Evolutionary conservation across 1,139 yeast genomes (phyloP), one percentile per base, ranked within the genome.

Genomic region (Ogataea hybrid): DNA sequence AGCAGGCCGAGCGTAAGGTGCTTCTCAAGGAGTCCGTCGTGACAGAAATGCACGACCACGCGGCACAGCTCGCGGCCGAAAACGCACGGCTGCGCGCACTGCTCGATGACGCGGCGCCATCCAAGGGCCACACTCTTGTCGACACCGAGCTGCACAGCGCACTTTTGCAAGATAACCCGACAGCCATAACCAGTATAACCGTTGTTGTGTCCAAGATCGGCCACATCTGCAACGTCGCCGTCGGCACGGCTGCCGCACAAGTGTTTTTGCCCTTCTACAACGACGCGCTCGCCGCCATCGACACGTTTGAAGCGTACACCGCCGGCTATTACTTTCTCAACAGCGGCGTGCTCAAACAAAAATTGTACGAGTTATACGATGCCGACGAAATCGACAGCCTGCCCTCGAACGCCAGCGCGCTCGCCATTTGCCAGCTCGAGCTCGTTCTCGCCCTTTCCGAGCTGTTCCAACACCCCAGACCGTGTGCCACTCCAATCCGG

Each of bases 271-370:
- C 94, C 0, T 72, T 84, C 2, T 82, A 80, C 51, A 76, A 84
- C 0, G 79, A 81, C 51, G 89, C 92, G 5, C 71, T 80, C 70
- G 61, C 77, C 8, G 65, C 81, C 42, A 79, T 82, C 6, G 87
- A 82, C 52, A 79, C 84, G 0, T 84, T 84, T 52, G 73, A 83
- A 46, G 77, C 79, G 42, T 83, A 81, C 55, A 79, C 83, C 51
- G 87, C 81, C 53, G 90, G 87, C 1, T 82, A 83, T 56, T 85
- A 85, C 62, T 84, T 84, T 57, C 82, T 84, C 66, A 85, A 85
- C 56, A 87, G 82, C 56, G 89, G 89, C 0, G 56, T 81, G 20
- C 80, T 81, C 22, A 80, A 79, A 53, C 71, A 73, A 47, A 79
- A 76, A 48, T 57, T 82, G 38, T 73, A 73, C 66, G 71, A 77